A percentile compares a stretch with the other conserved stretches of the same genome.
Conservation (phyloP, 305 asterid species). For the Solanum hybrid region DNA sequence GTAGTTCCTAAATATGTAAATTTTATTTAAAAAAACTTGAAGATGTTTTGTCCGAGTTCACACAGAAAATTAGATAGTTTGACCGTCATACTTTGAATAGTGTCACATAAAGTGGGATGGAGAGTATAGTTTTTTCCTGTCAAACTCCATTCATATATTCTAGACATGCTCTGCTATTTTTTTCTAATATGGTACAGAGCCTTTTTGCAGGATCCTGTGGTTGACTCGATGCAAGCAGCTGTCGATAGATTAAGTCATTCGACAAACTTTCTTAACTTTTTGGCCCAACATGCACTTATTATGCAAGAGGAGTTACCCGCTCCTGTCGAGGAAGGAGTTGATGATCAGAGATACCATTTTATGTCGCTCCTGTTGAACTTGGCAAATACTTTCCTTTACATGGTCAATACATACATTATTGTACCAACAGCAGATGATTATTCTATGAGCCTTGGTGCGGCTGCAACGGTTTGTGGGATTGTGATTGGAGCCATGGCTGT, state of each 20-base stretch:
- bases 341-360: slow-evolving; percentile 71
- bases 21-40: neutral
- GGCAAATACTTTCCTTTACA: slow-evolving; percentile 89
- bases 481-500: slow-evolving; percentile 98
- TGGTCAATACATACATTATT: slow-evolving; percentile 91
- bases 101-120: neutral
- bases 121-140: neutral
- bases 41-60: neutral
- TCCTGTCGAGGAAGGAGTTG: slow-evolving; percentile 49
- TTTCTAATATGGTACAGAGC: slow-evolving; percentile 13
- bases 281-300: slow-evolving; percentile 96
- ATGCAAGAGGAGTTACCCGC: slow-evolving; percentile 88
- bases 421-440: slow-evolving; percentile 99
- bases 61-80: neutral
- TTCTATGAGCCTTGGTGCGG: slow-evolving; percentile 91
- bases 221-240: slow-evolving; percentile 70
- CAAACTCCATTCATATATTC: neutral
- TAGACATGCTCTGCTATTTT: neutral
- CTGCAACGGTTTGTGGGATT: slow-evolving; percentile 92
- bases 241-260: slow-evolving; percentile 71
- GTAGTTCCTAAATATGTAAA: neutral
- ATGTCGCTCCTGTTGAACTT: slow-evolving; percentile 85
- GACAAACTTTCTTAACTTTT: slow-evolving; percentile 72
- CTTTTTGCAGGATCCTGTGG: slow-evolving; percentile 71
- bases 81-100: neutral